Conservation (phyloP, 768 basidiomycete species). For the Boletus eberwhitei region DNA sequence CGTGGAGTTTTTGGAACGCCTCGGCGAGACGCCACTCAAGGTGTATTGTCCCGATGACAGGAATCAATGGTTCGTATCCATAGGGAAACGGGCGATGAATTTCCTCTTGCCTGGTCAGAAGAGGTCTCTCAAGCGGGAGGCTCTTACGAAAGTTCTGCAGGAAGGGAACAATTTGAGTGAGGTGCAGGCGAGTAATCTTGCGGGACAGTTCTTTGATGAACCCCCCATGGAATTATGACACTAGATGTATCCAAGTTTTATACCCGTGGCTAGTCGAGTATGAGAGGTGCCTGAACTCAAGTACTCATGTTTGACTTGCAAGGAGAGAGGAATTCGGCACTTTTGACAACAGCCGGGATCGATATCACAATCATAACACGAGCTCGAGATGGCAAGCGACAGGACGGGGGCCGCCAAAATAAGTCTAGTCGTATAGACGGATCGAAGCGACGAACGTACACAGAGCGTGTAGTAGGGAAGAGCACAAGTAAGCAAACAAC, state of each 20-base stretch:
- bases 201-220: conserved; percentile 13
- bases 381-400: background rate
- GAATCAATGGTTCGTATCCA: conserved; percentile 12
- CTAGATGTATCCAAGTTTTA: background rate
- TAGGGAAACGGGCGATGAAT: conserved; percentile 16
- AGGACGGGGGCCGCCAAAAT: background rate
- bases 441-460: conserved; percentile 1
- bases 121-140: conserved; percentile 9
- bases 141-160: conserved; percentile 6
- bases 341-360: too few relatives aligned
- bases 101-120: conserved; percentile 11
- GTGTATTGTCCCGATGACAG: conserved; percentile 10
- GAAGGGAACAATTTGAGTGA: conserved; percentile 10
- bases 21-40: background rate
- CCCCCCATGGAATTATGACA: conserved; percentile 4
- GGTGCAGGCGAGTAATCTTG: conserved; percentile 6
- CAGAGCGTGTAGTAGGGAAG: conserved; percentile 1
- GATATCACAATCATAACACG: background rate
- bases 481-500: conserved; percentile 13
- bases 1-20: background rate
- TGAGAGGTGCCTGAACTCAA: background rate
- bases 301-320: background rate
- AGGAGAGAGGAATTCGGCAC: too few relatives aligned
- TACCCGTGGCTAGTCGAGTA: background rate
- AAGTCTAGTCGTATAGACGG: conserved; percentile 7